Base-by-base conservation (phyloP, 352 stramenopile species). In the Peronospora destructor region DNA sequence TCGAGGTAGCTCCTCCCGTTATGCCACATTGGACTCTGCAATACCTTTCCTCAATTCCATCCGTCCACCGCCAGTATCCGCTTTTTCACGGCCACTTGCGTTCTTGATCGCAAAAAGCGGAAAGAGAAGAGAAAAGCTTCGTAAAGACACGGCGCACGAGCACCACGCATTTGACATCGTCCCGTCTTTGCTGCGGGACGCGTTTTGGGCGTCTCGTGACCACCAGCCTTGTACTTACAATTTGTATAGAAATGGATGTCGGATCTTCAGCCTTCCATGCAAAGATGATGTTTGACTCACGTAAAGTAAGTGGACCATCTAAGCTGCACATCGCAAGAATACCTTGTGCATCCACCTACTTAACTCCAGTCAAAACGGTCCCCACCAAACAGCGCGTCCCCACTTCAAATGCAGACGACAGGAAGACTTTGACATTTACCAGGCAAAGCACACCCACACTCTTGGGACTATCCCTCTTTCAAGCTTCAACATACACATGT, bases 41-140 rank as follows among this genome's bases (percentile, higher is more conserved):
- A 45, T 26, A 39, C 34, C 19, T 7, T 13, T 29, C n/a, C 29
- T 19, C 6, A 26, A 23, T 42, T 13, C 14, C 32, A 3, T 8
- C 13, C 36, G 9, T 44, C 34, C 43, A 30, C 23, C 41, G 26
- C 21, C 11, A n/a, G 2, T 25, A 13, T 29, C 5, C 30, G 29
- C 34, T 55, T 28, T 46, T 38, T 47, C 30, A 34, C 4, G 17
- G 14, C 0, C 66, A 61, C 71, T 34, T 84, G 68, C 60, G 67
- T 59, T 26, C 28, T 77, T 49, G 49, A 36, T 56, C 56, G 69
- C 71, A 84, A 84, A 80, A 81, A 77, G 59, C 62, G 70, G 64
- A 85, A 85, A 85, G 71, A 82, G 67, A 63, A 33, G 29, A 32
- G 66, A 48, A 61, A 30, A 52, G 63, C 53, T 59, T 56, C 49